Evolutionary conservation across 352 stramenopile species (phyloP), one percentile per base, ranked within the genome.

Genomic region (Pythium apleroticum): DNA sequence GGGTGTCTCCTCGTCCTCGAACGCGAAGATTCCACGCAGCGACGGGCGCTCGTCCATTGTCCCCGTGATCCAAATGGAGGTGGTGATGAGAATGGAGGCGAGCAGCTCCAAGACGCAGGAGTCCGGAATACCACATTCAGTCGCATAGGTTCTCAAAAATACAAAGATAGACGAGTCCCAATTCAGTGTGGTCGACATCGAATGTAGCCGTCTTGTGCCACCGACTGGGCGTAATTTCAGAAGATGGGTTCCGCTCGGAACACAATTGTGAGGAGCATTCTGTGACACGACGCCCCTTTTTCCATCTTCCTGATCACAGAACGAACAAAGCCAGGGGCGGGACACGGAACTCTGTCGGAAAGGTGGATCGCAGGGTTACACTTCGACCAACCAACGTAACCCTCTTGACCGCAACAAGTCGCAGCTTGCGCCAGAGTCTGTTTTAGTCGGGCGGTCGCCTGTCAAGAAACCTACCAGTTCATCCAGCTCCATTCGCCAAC

Each of bases 1-100:
- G 27, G 81, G 82, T 25, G 83, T 90, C 66, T 93, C 81, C 75
- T 96, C 88, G 69, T 96, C 88, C 69, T 94, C 84, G 62, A 91
- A 93, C 37, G 84, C 84, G 61, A 93, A 92, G 75, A 96, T 91
- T 57, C 87, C 87, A 52, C 88, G 82, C 63, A 93, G 68, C 71
- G 85, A 84, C 35, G 84, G 79, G 8, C 57, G 60, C 20, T 69
- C 57, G 35, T 69, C 67, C 67, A 73, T 73, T 8, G 28, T 67
- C 11, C 3, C 28, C 4, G 28, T 45, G 41, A 48, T 48, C 7
- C 39, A 33, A 35, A 20, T 33, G 5, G 27, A 39, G 31, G 25
- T 27, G 37, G 49, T 28, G 12, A 30, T n/a, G 31, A 49, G 30
- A 41, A 19, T 52, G 39, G 39, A 39, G 14, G 41, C 19, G 41